phyloP scores from a whole-genome alignment of 176 grass and related monocot species.

The Avena insularis region DNA sequence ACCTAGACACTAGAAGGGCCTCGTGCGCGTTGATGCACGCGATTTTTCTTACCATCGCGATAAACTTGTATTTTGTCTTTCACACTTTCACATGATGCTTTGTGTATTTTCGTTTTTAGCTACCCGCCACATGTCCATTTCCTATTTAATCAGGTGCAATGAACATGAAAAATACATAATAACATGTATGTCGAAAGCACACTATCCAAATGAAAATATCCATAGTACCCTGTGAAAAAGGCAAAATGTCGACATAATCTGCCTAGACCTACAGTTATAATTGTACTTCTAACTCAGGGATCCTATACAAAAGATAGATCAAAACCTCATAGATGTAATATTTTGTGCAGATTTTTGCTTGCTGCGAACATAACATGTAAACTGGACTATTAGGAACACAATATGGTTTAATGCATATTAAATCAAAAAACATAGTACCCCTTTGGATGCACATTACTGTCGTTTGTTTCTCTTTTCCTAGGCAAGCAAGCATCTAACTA shows the following conservation, averaged over 20 bases:
- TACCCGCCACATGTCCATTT: background rate
- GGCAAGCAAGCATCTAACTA: background rate
- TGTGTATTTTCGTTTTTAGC: background rate
- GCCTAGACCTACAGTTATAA: background rate
- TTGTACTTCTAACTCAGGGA: background rate
- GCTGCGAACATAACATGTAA: background rate
- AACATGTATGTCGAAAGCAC: background rate
- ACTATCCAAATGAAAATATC: background rate
- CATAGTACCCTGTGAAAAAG: background rate
- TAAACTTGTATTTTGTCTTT: no score
- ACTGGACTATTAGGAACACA: background rate
- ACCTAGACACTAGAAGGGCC: no score
- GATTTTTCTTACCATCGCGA: no score
- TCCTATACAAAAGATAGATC: background rate
- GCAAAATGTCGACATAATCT: background rate
- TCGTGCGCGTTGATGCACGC: no score
- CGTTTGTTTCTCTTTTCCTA: background rate
- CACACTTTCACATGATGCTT: no score
- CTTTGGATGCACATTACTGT: background rate
- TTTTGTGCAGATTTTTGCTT: background rate
- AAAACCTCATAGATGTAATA: background rate
- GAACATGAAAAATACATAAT: background rate
- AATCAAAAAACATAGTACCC: background rate
- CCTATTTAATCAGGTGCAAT: background rate
- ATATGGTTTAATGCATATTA: background rate